Base-by-base conservation (phyloP, 345 rosid genomes). In the Gossypium herbaceum region DNA sequence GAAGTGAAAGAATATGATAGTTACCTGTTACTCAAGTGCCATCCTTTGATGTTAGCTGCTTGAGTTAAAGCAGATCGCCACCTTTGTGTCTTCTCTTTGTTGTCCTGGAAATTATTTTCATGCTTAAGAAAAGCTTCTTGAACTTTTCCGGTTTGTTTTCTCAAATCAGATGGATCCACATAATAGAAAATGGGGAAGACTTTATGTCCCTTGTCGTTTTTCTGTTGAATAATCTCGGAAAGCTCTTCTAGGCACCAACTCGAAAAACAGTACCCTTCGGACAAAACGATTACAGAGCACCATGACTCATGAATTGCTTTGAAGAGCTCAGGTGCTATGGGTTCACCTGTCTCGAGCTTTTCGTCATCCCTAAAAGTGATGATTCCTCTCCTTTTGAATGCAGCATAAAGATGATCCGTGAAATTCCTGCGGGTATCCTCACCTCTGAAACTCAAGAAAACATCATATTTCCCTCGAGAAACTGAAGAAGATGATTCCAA, bases 1-100 rank as follows among this genome's bases (percentile, higher is more conserved):
- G 11, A 47, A 47, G 50, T 47, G 50, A 47, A 47, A 47, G 50
- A 47, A 11, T 47, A 47, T 3, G 34, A 29, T 20, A 4, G 19
- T 17, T 55, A 56, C 78, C 78, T 24, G 19, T 67, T 52, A 19
- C 50, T 54, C 25, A 76, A 29, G 12, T 68, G 12, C 79, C 79
- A 60, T 59, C 75, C 79, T 0, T 43, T 69, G 16, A 76, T n/a
- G 41, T 70, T 24, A 51, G 60, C 70, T 20, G 22, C 73, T 60
- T 70, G 54, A 15, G 25, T 76, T 13, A 77, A 27, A 34, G 79
- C 75, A 20, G 5, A 7, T 66, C 75, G 12, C 79, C 71, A 76
- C 8, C 12, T 76, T 48, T 71, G 41, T 3, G 12, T 25, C 71
- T 62, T 70, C 11, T 39, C 41, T 68, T 45, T 13, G 10, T 68